Evolutionary conservation across 805 yeast genomes (phyloP), one percentile per base, ranked within the genome.

Genomic region (Candida hispaniensis): DNA sequence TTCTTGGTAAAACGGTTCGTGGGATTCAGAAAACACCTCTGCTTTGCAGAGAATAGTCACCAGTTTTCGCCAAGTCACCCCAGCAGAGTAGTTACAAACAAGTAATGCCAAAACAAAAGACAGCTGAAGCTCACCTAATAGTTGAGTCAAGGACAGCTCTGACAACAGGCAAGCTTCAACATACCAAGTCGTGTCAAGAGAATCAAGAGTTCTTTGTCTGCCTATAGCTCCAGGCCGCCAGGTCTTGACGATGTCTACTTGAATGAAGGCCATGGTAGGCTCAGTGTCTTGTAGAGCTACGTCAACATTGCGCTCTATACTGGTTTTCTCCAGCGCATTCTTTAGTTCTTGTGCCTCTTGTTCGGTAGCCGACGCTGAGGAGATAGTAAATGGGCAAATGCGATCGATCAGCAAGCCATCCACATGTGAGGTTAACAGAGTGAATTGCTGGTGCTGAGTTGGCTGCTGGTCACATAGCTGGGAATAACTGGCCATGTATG

Each of bases 101-200:
- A 73, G 45, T 1, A 73, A 46, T 26, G 66, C 59, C 38, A 67
- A 56, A 1, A 74, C 33, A 41, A 63, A 78, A 2, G 67, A 48
- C 13, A 75, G 48, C 44, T 73, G 72, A 5, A 74, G 47, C 46
- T 79, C 83, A 2, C 72, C 71, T 4, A 73, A 41, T 3, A 71
- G 42, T 2, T 48, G 28, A 0, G 47, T 48, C 12, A 26, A 44
- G 34, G 25, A 9, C 25, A 51, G 64, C 8, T 43, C 40, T 1
- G 43, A 30, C 10, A 55, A 20, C 6, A 64, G 34, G 6, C 68
- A 47, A 20, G 59, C 43, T 12, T 54, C 45, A 9, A 77, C 46
- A 45, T 69, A 72, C 75, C 80, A 71, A 1, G 79, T 61, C 44
- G 73, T 70, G 50, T 80, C 88, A 11, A 70, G 41, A 10, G 66